A percentile compares a stretch with the other conserved stretches of the same genome.
These are phyloP conservation scores for Lipomyces yamanashiensis DNA, from an alignment of 805 yeast species.

Conservation along the genomic window DNA sequence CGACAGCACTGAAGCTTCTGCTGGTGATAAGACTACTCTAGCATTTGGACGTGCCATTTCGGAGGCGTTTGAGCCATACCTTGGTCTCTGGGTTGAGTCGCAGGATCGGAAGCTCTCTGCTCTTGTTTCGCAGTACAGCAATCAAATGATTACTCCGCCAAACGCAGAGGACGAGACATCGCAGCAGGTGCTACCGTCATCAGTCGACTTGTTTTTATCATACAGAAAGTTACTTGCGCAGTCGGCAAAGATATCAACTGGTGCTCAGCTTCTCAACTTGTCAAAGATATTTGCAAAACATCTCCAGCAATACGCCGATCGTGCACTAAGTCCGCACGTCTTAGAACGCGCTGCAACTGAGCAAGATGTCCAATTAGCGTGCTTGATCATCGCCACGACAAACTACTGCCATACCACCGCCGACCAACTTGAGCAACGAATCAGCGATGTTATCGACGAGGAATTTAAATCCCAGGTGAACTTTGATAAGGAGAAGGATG, in stretches of 20 bases:
- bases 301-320: slow-evolving; percentile 61
- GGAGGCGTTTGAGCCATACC: slow-evolving; percentile 80
- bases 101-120: slow-evolving; percentile 70
- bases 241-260: slow-evolving; percentile 60
- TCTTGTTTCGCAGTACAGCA: slow-evolving; percentile 67
- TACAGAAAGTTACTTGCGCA: slow-evolving; percentile 77
- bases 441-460: slow-evolving; percentile 51
- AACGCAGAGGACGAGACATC: slow-evolving; percentile 53
- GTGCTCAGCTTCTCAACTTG: slow-evolving; percentile 52
- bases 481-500: slow-evolving; percentile 61
- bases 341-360: slow-evolving; percentile 47
- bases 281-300: slow-evolving; percentile 67
- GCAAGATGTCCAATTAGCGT: slow-evolving; percentile 68
- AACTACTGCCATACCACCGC: slow-evolving; percentile 84
- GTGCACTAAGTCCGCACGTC: slow-evolving; percentile 47
- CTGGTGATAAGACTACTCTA: slow-evolving; percentile 39
- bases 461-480: slow-evolving; percentile 50
- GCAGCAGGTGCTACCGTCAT: slow-evolving; percentile 77
- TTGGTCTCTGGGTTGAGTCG: slow-evolving; percentile 82
- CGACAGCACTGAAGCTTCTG: slow-evolving; percentile 37
- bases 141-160: slow-evolving; percentile 58
- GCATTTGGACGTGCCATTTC: slow-evolving; percentile 55
- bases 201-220: slow-evolving; percentile 81
- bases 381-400: slow-evolving; percentile 81
- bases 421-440: slow-evolving; percentile 71